Evolutionary conservation across 306 rosid genomes (phyloP).

Genomic region (Acacia acuminata): DNA sequence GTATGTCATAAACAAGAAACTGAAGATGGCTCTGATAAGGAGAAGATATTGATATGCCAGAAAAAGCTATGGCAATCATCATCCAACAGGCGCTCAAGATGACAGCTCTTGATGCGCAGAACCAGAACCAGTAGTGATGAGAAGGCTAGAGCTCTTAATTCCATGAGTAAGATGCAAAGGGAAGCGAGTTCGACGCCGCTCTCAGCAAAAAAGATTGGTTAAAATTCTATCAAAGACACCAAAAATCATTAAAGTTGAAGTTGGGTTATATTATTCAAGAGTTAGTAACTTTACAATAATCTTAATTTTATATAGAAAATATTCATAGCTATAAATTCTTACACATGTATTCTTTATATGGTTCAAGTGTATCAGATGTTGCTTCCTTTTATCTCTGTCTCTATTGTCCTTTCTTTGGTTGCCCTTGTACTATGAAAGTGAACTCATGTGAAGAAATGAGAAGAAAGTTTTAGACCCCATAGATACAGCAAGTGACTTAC

Average conservation of each 20-base stretch:
- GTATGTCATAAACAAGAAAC: slow-evolving; percentile 81
- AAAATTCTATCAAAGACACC: slow-evolving; percentile 34
- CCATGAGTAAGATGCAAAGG: slow-evolving; percentile 30
- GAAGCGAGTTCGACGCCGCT: slow-evolving; percentile 51
- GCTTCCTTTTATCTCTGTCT: slow-evolving; percentile 14
- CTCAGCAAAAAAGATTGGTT: slow-evolving; percentile 50
- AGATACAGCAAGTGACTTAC: not conserved
- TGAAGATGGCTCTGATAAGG: slow-evolving; percentile 62
- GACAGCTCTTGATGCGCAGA: slow-evolving; percentile 29
- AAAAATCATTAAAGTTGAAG: slow-evolving; percentile 37
- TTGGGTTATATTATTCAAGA: slow-evolving; percentile 41
- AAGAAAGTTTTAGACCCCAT: not conserved
- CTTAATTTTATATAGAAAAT: slow-evolving; percentile 53
- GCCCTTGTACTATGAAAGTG: slow-evolving; percentile 34
- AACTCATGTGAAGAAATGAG: slow-evolving; percentile 28
- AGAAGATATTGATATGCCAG: slow-evolving; percentile 91
- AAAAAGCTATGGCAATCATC: slow-evolving; percentile 88
- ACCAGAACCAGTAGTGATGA: slow-evolving; percentile 12
- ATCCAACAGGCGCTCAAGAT: slow-evolving; percentile 62
- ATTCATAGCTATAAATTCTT: slow-evolving; percentile 7
- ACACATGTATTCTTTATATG: slow-evolving; percentile 64
- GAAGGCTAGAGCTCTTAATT: slow-evolving; percentile 22
- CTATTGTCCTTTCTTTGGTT: slow-evolving; percentile 8
- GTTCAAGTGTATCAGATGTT: slow-evolving; percentile 43
- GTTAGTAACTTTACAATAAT: slow-evolving; percentile 52